phyloP scores from a whole-genome alignment of 2,329 filamentous ascomycete species.

The Bipolaris gigantea region DNA sequence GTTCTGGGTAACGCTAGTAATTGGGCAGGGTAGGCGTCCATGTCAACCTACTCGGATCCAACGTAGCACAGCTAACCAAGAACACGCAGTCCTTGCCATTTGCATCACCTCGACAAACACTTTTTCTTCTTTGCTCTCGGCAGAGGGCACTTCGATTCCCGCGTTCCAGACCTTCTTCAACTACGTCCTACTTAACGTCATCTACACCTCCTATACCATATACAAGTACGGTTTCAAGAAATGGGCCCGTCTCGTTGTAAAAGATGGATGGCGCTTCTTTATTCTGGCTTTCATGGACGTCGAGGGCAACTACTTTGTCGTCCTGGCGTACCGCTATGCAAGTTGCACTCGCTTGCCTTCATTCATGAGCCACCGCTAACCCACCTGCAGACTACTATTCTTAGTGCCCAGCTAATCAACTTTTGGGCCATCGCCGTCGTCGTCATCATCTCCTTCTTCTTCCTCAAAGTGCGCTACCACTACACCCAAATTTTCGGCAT shows the following conservation, averaged over 20 bases:
- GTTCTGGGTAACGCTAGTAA: slow-evolving; percentile 79
- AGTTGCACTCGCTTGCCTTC: slow-evolving; percentile 3
- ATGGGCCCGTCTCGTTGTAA: slow-evolving; percentile 64
- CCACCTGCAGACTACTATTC: slow-evolving; percentile 71
- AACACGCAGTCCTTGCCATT: slow-evolving; percentile 54
- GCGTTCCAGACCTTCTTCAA: slow-evolving; percentile 97
- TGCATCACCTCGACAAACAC: slow-evolving; percentile 94
- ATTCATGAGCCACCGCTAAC: background rate
- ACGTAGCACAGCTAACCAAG: background rate
- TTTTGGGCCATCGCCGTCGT: slow-evolving; percentile 98
- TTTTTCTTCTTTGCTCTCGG: slow-evolving; percentile 74
- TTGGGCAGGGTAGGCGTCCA: slow-evolving; percentile 60
- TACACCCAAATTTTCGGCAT: slow-evolving; percentile 83
- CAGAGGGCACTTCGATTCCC: slow-evolving; percentile 75
- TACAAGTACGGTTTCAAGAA: slow-evolving; percentile 75
- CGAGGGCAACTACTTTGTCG: slow-evolving; percentile 96
- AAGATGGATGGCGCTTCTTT: slow-evolving; percentile 87
- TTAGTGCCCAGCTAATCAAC: slow-evolving; percentile 93
- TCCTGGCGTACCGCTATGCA: slow-evolving; percentile 77
- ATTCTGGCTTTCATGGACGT: slow-evolving; percentile 93
- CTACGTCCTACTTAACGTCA: slow-evolving; percentile 78
- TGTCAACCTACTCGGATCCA: background rate
- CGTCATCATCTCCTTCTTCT: slow-evolving; percentile 76
- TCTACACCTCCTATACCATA: slow-evolving; percentile 80
- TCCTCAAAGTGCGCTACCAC: slow-evolving; percentile 89